Conservation (phyloP, 495 filamentous ascomycete genomes). For the Platismatia glauca region DNA sequence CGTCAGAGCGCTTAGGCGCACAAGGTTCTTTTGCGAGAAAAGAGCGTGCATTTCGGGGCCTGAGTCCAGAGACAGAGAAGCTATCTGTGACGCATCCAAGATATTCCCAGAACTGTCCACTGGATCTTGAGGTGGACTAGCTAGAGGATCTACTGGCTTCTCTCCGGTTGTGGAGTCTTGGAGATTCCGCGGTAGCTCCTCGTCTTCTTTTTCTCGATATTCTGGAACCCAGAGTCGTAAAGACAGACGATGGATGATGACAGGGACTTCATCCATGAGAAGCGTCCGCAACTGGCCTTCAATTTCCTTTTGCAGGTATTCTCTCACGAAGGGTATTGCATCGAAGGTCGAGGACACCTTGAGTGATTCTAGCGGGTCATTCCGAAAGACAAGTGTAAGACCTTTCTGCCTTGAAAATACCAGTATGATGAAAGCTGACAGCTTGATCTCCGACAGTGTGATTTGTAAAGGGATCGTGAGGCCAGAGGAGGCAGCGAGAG, state of each 20-base stretch:
- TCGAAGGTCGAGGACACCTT: conserved; percentile 99
- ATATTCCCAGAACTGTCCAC: conserved; percentile 68
- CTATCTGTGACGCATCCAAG: conserved; percentile 62
- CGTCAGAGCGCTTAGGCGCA: conserved; percentile 64
- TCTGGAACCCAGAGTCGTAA: conserved; percentile 85
- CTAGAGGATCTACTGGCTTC: conserved; percentile 63
- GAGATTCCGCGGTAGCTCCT: conserved; percentile 28
- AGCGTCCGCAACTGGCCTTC: conserved; percentile 85
- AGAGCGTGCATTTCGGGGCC: conserved; percentile 68
- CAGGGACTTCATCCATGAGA: conserved; percentile 95
- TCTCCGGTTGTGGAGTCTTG: conserved; percentile 29
- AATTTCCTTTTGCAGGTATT: conserved; percentile 94
- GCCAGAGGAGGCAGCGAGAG: conserved; percentile 84
- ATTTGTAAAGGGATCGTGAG: conserved; percentile 95
- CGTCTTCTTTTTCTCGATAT: conserved; percentile 56
- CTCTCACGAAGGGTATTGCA: conserved; percentile 94
- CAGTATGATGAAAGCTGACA: conserved; percentile 95
- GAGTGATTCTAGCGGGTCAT: conserved; percentile 93
- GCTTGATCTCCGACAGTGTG: conserved; percentile 87
- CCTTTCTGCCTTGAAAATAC: conserved; percentile 97
- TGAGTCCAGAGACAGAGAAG: conserved; percentile 64
- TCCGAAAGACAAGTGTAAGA: conserved; percentile 90
- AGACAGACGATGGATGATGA: conserved; percentile 89
- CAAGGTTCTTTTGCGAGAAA: conserved; percentile 84
- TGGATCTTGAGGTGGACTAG: conserved; percentile 68